Conservation (phyloP, 2,329 filamentous ascomycete genomes). For the Plectosphaerella sp. region DNA sequence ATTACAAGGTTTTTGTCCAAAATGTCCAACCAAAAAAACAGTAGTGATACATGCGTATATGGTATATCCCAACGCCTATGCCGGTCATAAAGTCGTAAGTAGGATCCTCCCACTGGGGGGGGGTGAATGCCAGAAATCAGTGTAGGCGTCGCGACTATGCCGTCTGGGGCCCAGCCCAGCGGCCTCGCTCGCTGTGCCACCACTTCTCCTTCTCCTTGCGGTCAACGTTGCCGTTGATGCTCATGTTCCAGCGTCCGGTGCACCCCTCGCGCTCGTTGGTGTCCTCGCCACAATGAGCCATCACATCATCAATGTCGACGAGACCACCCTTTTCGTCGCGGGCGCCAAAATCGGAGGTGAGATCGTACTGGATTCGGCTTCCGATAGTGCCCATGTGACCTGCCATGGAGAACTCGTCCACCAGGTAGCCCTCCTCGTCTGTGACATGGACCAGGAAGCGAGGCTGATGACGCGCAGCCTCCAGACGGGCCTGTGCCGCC, state of each 20-base stretch:
- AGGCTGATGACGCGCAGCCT: constrained; percentile 49
- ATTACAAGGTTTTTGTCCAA: too few species aligned
- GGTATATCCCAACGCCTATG: too few species aligned
- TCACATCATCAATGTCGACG: constrained; percentile 45
- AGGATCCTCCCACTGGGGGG: too few species aligned
- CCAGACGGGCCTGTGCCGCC: constrained; percentile 61
- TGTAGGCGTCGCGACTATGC: background rate
- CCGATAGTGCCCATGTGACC: constrained; percentile 58
- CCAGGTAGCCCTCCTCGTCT: constrained; percentile 44
- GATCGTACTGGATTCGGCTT: constrained; percentile 55
- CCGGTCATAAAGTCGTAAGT: too few species aligned
- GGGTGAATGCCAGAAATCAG: too few species aligned
- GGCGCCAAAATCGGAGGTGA: constrained; percentile 53
- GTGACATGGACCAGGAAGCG: constrained; percentile 56
- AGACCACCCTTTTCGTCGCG: constrained; percentile 53
- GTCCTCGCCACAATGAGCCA: constrained; percentile 39
- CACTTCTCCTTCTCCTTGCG: constrained; percentile 44
- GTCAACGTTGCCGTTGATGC: constrained; percentile 28
- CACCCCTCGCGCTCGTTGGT: constrained; percentile 33
- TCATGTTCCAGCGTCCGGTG: constrained; percentile 41
- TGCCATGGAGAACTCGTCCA: constrained; percentile 51
- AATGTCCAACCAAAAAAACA: too few species aligned
- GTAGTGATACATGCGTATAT: too few species aligned
- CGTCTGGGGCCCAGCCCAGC: constrained; percentile 30
- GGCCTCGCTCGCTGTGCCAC: constrained; percentile 45